Evolutionary conservation across 106 monocot species (phyloP), one percentile per base, ranked within the genome.

Genomic region (Gastrodia elata): DNA sequence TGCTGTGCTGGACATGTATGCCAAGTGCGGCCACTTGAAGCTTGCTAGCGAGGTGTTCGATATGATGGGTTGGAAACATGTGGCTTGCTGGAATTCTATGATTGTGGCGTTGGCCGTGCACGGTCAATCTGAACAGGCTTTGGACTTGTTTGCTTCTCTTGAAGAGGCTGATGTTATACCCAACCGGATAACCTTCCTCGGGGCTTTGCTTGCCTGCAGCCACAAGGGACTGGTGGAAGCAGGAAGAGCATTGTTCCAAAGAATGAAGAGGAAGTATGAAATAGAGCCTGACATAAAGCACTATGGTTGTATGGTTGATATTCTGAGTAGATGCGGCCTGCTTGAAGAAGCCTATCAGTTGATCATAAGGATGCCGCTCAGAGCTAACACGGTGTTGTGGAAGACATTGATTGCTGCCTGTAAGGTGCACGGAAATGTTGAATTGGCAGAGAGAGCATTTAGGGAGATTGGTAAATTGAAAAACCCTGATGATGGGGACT

Each of bases 271-370:
- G 1, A 68, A 81, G 28, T 90, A 90, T 42, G 57, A 72, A 13
- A 86, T 90, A 27, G n/a, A 76, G 20, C 87, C 87, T 14, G 76
- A 86, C 43, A 80, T 88, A 64, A 90, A 93, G 78, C 93, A 90
- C 68, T 87, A 93, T 39, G 87, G 83, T 27, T 93, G 90, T 80
- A 93, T 93, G 89, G 74, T 86, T 71, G 93, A 93, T 79, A 65
- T 90, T 49, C 76, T 90, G 6, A 77, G 85, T 75, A 65, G 90
- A 70, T 73, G 76, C n/a, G 87, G 90, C 2, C 44, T 76, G 56
- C 73, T 93, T 57, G 37, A 83, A 13, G 85, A 93, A 70, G 85
- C 90, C 49, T 80, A 72, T 78, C 38, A 44, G 15, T 68, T 87
- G 68, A 83, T 87, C 36, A 85, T 82, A 59, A 73, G 73, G 16